Evolutionary conservation across 805 yeast genomes (phyloP), one percentile per base, ranked within the genome.

Genomic region (Isabelozyma rhagii): DNA sequence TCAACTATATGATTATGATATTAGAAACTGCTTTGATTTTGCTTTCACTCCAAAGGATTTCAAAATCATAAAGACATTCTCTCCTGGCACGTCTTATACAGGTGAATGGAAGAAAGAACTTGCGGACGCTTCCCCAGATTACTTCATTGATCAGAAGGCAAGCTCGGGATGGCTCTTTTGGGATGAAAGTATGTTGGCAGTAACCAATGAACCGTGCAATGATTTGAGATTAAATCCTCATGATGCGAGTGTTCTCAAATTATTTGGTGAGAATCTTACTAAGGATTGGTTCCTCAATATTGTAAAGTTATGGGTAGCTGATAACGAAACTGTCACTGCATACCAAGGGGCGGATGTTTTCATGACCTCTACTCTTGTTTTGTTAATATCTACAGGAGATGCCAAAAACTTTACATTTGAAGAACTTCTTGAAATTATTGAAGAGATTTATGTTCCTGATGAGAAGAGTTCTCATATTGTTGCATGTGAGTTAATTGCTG

Each of bases 391-490:
- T 5, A 71, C 74, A 46, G 81, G 74, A 0, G 67, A 69, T 13
- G 68, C 73, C 8, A 66, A 78, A 3, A 55, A 67, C 3, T 55
- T 87, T 14, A 55, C 70, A 0, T 74, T 82, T 47, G 71, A 69
- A 1, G 89, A 88, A 6, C 57, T 88, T 8, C 60, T 86, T 21
- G 75, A 70, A 0, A 55, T 84, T 1, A 68, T 87, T 15, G 67
- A 69, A 5, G 74, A 70, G 5, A 61, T 77, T 7, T 89, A 85
- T 59, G 79, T 80, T 11, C 73, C 77, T 28, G 84, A 82, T 50
- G 96, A 90, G 50, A 87, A 85, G 57, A 81, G 89, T 13, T 72
- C 87, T 2, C 96, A 92, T 61, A 83, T 94, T 28, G 83, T 86
- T 9, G 74, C 79, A 1, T 81, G 89, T 49, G 97, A 92, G 63